Conservation (phyloP, 2,329 filamentous ascomycete species). For the Xylariomycetidae sp. region DNA sequence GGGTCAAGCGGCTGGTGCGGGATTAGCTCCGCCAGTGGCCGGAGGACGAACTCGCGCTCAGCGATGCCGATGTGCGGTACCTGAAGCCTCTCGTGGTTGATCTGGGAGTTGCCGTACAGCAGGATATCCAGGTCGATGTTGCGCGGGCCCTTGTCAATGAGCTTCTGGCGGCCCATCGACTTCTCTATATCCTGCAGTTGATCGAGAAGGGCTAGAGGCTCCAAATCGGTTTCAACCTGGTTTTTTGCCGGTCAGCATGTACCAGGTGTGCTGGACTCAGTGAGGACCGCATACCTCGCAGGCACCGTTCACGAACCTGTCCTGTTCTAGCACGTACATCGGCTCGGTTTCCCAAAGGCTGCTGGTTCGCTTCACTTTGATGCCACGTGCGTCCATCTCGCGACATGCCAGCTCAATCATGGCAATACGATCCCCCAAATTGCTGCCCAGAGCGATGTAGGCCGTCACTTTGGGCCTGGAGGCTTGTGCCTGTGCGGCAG, state of each 20-base stretch:
- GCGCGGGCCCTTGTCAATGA: conserved; percentile 87
- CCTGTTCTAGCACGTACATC: conserved; percentile 93
- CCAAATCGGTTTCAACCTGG: conserved; percentile 74
- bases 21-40: conserved; percentile 72
- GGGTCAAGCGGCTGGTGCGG: conserved; percentile 48
- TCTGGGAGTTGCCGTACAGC: conserved; percentile 63
- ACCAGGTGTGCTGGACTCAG: conserved; percentile 25
- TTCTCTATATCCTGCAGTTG: conserved; percentile 79
- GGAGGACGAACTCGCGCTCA: conserved; percentile 89
- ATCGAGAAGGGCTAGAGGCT: conserved; percentile 71
- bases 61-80: conserved; percentile 80
- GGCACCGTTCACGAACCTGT: conserved; percentile 82
- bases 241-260: conserved; percentile 4
- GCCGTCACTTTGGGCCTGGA: conserved; percentile 40
- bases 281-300: conserved; percentile 60
- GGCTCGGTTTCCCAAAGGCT: conserved; percentile 90
- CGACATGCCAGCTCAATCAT: conserved; percentile 81
- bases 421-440: conserved; percentile 76
- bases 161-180: conserved; percentile 69
- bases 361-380: conserved; percentile 74
- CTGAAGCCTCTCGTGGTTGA: conserved; percentile 67
- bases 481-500: no score
- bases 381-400: conserved; percentile 66
- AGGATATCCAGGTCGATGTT: conserved; percentile 94
- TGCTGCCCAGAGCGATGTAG: conserved; percentile 87